Percentiles rank a stretch among this genome's conserved stretches.
phyloP scores from a whole-genome alignment of 2,329 filamentous ascomycete species.

The Colletotrichum sojae region DNA sequence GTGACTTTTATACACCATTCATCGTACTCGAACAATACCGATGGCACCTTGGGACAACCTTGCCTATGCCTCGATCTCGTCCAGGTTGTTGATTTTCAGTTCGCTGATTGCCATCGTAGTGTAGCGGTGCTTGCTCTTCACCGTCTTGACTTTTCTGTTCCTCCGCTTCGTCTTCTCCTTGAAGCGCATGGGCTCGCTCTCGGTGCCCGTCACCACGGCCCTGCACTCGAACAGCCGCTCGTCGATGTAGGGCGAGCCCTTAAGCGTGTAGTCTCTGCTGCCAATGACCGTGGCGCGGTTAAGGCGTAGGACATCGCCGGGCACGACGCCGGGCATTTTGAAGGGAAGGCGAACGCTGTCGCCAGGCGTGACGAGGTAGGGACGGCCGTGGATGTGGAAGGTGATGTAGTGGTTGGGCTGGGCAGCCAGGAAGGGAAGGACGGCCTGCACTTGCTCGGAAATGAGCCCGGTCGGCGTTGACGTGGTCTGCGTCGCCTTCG shows the following conservation, averaged over 20 bases:
- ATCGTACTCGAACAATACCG: conserved; percentile 32
- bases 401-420: conserved; percentile 86
- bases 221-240: conserved; percentile 88
- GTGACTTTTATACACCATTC: conserved; percentile 21
- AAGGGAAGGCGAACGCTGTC: conserved; percentile 85
- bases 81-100: conserved; percentile 72
- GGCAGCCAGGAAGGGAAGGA: conserved; percentile 79
- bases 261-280: conserved; percentile 90
- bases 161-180: conserved; percentile 88
- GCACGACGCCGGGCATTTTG: conserved; percentile 80
- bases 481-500: neutral
- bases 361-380: conserved; percentile 84
- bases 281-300: conserved; percentile 88
- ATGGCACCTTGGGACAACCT: neutral
- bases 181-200: conserved; percentile 82
- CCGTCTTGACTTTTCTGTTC: conserved; percentile 79
- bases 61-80: conserved; percentile 53
- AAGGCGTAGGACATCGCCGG: conserved; percentile 89
- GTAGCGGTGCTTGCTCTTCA: conserved; percentile 91
- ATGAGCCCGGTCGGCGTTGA: conserved; percentile 56
- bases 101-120: conserved; percentile 90
- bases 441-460: conserved; percentile 68
- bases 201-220: conserved; percentile 86
- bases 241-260: conserved; percentile 86
- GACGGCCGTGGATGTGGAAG: conserved; percentile 82